These are phyloP conservation scores for Asterochloris erici DNA, from an alignment of 139 green algal species.

Conservation along the genomic window DNA sequence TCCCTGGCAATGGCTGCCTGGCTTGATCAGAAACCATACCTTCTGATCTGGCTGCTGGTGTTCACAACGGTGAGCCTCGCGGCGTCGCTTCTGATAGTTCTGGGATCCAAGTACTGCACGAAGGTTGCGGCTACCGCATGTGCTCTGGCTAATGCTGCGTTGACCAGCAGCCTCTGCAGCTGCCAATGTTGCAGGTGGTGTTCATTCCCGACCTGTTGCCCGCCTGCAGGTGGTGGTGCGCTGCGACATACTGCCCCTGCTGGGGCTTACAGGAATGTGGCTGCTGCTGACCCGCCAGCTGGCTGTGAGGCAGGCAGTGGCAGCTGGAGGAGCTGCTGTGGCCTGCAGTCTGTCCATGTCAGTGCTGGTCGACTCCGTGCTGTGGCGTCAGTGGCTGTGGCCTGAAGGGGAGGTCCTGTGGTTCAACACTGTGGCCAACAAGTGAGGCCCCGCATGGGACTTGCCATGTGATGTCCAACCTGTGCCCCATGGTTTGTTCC, in stretches of 20 bases:
- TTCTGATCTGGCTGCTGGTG: constrained; percentile 36
- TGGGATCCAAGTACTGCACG: not conserved
- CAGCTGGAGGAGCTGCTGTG: constrained; percentile 5
- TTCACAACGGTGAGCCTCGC: constrained; percentile 24
- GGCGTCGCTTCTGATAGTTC: not conserved
- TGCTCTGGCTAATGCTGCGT: not conserved
- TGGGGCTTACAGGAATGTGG: constrained; percentile 54
- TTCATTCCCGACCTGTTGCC: not conserved
- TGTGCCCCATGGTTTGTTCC: no score
- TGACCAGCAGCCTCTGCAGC: not conserved
- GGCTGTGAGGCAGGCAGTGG: not conserved
- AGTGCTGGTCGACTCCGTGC: constrained; percentile 61
- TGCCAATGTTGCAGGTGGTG: no score
- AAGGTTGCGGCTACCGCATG: no score
- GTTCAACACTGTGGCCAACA: constrained; percentile 81
- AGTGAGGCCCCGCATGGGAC: constrained; percentile 22
- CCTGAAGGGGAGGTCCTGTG: constrained; percentile 79
- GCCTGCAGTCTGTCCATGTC: constrained; percentile 23
- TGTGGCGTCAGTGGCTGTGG: constrained; percentile 77
- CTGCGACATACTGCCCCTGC: constrained; percentile 73
- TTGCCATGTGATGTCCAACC: no score
- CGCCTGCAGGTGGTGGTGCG: constrained; percentile 55
- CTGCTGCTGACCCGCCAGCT: constrained; percentile 49
- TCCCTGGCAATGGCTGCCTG: constrained; percentile 45
- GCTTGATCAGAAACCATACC: constrained; percentile 21